Percentiles rank a stretch among this genome's conserved stretches.
phyloP scores from a whole-genome alignment of 768 basidiomycete species.

The Serendipita vermifera region DNA sequence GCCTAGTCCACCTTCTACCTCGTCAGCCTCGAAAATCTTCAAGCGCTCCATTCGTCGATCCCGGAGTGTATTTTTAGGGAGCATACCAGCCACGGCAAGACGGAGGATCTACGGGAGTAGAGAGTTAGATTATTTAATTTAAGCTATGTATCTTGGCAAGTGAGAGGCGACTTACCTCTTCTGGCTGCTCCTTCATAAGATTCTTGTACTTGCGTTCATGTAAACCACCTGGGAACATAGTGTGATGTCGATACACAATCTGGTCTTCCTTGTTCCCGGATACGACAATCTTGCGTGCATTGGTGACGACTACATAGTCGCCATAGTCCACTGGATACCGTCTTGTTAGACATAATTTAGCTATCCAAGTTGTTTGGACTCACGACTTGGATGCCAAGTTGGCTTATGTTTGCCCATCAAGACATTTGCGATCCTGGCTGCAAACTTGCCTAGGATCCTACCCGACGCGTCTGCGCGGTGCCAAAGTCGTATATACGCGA shows the following conservation, averaged over 20 bases:
- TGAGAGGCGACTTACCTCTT: constrained; percentile 49
- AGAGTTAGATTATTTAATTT: background rate
- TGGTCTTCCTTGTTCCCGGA: constrained; percentile 85
- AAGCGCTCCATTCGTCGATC: constrained; percentile 78
- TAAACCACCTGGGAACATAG: constrained; percentile 86
- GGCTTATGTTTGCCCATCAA: constrained; percentile 99
- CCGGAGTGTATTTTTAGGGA: constrained; percentile 94
- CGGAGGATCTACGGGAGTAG: constrained; percentile 62
- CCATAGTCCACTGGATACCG: constrained; percentile 74
- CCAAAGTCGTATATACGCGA: constrained; percentile 93
- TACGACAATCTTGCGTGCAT: constrained; percentile 68
- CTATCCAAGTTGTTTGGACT: constrained; percentile 25
- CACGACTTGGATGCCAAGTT: constrained; percentile 84
- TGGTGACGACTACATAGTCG: constrained; percentile 94
- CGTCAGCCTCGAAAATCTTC: constrained; percentile 67
- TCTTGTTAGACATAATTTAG: background rate
- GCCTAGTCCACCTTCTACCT: constrained; percentile 3
- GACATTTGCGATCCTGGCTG: constrained; percentile 84
- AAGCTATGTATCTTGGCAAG: background rate
- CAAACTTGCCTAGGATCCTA: constrained; percentile 87
- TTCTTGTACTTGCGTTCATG: constrained; percentile 78
- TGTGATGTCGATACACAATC: constrained; percentile 75
- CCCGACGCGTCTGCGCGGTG: constrained; percentile 87
- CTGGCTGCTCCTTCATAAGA: constrained; percentile 77
- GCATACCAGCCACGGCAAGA: constrained; percentile 93